Base-by-base conservation (phyloP, 2,329 filamentous ascomycete species). In the Basipetospora chlamydospora region DNA sequence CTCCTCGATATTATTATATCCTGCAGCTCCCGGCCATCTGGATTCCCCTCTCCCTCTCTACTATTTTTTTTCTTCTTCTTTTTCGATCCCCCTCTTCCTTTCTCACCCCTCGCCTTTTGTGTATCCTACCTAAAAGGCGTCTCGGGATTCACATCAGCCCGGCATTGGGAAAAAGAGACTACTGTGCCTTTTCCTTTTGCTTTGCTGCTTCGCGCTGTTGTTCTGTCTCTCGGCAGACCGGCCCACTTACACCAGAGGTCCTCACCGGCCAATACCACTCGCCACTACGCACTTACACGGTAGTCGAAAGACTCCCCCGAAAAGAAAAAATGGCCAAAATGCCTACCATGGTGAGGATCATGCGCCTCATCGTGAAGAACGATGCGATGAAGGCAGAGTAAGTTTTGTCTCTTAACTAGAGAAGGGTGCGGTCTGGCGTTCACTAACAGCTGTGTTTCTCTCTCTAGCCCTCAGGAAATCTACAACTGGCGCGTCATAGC, bases 401-500 rank as follows among this genome's bases (percentile, higher is more conserved):
- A 6, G 39, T 16, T n/a, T 10, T 15, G 3, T 31, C 26, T 12
- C 15, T 16, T n/a, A n/a, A n/a, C n/a, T n/a, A n/a, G n/a, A n/a
- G n/a, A n/a, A n/a, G n/a, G n/a, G n/a, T n/a, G n/a, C n/a, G n/a
- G n/a, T n/a, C n/a, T n/a, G n/a, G n/a, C n/a, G n/a, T n/a, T n/a
- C n/a, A n/a, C n/a, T n/a, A n/a, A n/a, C n/a, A n/a, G n/a, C n/a
- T n/a, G n/a, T n/a, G 5, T 26, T 12, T 28, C 9, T 15, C 15
- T 28, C n/a, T 15, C 16, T 11, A 40, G 39, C 42, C 77, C 77
- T 13, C 61, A 66, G 15, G 69, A 79, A 50, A 74, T 81, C 41
- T 81, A 80, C 56, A 74, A 75, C 48, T 81, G 76, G 76, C 67
- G 76, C 39, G 73, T 78, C 20, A 72, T 77, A 43, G 65, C 65